Conservation (phyloP, 192 early-diverging fungal species). For the Backusella macrospora region DNA sequence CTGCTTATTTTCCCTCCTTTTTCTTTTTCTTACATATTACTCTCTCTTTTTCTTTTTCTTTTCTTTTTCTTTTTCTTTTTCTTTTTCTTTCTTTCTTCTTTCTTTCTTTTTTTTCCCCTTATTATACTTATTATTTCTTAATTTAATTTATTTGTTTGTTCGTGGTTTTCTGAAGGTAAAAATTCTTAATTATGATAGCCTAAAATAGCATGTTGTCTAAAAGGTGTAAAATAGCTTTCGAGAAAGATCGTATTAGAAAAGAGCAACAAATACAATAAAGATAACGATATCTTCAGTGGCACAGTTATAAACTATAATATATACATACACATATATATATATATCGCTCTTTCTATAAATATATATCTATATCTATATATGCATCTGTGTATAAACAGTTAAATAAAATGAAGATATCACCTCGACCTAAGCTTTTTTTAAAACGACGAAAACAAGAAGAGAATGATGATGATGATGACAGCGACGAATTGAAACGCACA, state of each 20-base stretch:
- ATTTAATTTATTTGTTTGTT: slow-evolving; percentile 10
- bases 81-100: neutral
- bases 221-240: neutral
- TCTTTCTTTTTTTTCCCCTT: neutral
- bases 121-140: neutral
- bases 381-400: neutral
- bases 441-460: slow-evolving; percentile 1
- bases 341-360: neutral
- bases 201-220: neutral
- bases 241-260: neutral
- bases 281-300: neutral
- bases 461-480: slow-evolving; percentile 14
- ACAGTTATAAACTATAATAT: neutral
- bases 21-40: neutral
- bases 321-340: neutral
- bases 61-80: neutral
- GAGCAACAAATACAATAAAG: no score
- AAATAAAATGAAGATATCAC: slow-evolving; percentile 18
- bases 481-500: slow-evolving; percentile 19
- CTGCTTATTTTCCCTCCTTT: neutral
- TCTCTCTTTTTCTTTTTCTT: neutral
- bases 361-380: neutral
- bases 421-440: slow-evolving; percentile 21
- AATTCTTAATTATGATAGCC: neutral
- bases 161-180: slow-evolving; percentile 1